Evolutionary conservation across 495 filamentous ascomycete species (phyloP), one percentile per base, ranked within the genome.

Genomic region (Clohesyomyces aquaticus): DNA sequence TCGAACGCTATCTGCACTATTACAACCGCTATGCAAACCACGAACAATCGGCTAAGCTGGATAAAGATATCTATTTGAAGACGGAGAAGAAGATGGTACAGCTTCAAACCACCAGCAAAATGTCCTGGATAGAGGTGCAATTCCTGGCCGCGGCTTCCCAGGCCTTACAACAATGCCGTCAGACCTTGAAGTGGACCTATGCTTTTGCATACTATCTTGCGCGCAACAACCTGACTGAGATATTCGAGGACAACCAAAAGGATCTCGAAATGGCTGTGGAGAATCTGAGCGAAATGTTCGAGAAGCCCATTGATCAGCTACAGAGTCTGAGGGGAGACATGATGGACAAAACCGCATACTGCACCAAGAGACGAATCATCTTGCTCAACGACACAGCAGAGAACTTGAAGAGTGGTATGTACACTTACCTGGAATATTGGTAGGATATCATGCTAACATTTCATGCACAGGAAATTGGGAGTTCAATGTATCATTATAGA

Each of bases 101-200:
- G 70, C 82, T 98, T 12, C 95, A 98, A 77, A 90, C 87, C 47
- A 84, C 89, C 29, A 96, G 93, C 0, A 91, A 91, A 60, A 91
- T 98, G 85, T 96, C 91, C 0, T 98, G 94, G 94, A 98, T 98
- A 58, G 94, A 98, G 72, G 94, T 98, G 16, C 94, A 98, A 71
- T 98, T 97, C 73, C 81, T 98, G 1, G 88, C 95, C 63, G 86
- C 89, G 3, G 95, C 94, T 2, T 96, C 93, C 2, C 91, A 96
- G 74, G 90, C 92, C 8, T 83, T 98, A 22, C 94, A 98, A 77
- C 91, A 91, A 43, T 98, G 94, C 75, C 88, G 94, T 0, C 93
- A 97, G 77, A 98, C 93, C 0, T 80, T 98, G 41, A 98, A 98
- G 79, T 98, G 94, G 94, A 98, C 94, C 0, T 98, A 98, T 72